Conservation (phyloP, 2,329 filamentous ascomycete genomes). For the Cryoendolithus antarcticus region DNA sequence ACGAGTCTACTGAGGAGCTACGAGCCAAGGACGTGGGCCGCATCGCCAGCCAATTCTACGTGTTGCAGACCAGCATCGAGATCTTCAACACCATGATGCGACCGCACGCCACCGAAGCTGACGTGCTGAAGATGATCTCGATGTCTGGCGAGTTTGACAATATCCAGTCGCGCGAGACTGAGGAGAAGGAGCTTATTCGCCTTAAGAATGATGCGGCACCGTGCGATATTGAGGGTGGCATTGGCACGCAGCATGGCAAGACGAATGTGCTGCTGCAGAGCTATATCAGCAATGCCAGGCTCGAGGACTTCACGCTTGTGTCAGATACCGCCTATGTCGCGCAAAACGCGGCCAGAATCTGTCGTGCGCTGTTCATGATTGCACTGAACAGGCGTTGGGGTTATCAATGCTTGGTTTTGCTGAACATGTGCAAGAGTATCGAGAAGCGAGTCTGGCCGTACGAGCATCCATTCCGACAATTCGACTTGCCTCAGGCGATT, state of each 20-base stretch:
- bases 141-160: constrained; percentile 98
- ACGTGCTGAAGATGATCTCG: constrained; percentile 90
- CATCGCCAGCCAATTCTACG: constrained; percentile 95
- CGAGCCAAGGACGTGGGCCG: constrained; percentile 89
- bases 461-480: constrained; percentile 89
- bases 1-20: constrained; percentile 84
- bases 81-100: constrained; percentile 96
- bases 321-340: constrained; percentile 93
- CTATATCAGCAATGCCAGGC: constrained; percentile 75
- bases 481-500: constrained; percentile 75
- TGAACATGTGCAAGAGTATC: constrained; percentile 91
- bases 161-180: constrained; percentile 80
- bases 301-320: constrained; percentile 85
- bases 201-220: constrained; percentile 59
- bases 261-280: constrained; percentile 92
- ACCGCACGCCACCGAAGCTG: constrained; percentile 72
- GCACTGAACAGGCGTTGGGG: constrained; percentile 92
- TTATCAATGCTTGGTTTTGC: constrained; percentile 79
- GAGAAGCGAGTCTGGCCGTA: constrained; percentile 94
- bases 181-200: constrained; percentile 71
- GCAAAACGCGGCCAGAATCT: constrained; percentile 90
- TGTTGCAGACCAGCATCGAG: constrained; percentile 83
- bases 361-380: constrained; percentile 91
- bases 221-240: constrained; percentile 63
- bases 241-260: constrained; percentile 65